These are phyloP conservation scores for Penicillium riverlandense DNA, from an alignment of 495 filamentous ascomycete species.

Conservation along the genomic window DNA sequence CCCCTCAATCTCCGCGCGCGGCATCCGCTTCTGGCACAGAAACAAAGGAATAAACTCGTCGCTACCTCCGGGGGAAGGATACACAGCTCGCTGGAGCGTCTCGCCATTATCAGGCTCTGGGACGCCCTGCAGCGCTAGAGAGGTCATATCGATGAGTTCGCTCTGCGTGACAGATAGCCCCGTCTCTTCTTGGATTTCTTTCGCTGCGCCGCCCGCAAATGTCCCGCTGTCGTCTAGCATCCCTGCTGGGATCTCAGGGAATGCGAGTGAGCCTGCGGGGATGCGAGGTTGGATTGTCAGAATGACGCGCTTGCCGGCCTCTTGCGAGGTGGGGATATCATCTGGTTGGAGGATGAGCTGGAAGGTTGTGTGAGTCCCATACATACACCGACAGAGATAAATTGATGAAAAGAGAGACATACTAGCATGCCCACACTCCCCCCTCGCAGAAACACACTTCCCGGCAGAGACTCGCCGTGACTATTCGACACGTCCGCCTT, in stretches of 20 bases:
- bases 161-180: constrained; percentile 50
- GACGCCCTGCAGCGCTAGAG: constrained; percentile 38
- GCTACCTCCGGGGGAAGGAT: constrained; percentile 71
- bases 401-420: no score
- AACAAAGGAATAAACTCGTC: constrained; percentile 83
- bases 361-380: neutral
- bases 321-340: constrained; percentile 37
- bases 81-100: constrained; percentile 55
- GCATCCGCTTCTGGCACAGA: constrained; percentile 62
- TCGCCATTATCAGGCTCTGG: constrained; percentile 25
- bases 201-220: constrained; percentile 71
- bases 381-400: constrained; percentile 8
- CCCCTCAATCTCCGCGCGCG: constrained; percentile 53
- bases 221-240: constrained; percentile 77
- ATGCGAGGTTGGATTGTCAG: constrained; percentile 80
- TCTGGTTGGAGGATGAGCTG: constrained; percentile 65
- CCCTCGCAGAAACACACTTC: constrained; percentile 72
- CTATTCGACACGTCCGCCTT: constrained; percentile 57
- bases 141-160: constrained; percentile 65
- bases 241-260: constrained; percentile 79
- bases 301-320: constrained; percentile 58
- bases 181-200: constrained; percentile 78
- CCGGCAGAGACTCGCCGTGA: constrained; percentile 60
- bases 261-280: constrained; percentile 65
- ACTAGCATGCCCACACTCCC: constrained; percentile 79